Conservation (phyloP, 192 early-diverging fungal species). For the Umbelopsis sp. region DNA sequence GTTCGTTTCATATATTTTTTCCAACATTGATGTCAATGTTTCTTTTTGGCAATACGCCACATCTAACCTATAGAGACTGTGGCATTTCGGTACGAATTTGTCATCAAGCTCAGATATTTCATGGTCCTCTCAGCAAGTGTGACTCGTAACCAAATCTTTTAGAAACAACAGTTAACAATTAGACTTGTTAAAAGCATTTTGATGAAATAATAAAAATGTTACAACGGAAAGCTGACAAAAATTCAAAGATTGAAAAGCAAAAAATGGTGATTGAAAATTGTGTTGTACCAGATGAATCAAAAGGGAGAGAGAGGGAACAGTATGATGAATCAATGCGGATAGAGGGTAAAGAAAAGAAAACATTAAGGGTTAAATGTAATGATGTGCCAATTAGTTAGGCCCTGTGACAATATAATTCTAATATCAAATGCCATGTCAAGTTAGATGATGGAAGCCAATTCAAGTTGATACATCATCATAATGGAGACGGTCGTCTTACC, state of each 20-base stretch:
- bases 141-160: too few relatives aligned
- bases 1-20: too few relatives aligned
- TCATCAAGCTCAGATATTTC: too few relatives aligned
- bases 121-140: too few relatives aligned
- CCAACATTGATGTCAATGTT: not conserved
- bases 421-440: not conserved
- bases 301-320: not conserved
- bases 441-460: not conserved
- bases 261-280: not conserved
- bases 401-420: not conserved
- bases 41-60: not conserved
- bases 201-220: slow-evolving; percentile 10
- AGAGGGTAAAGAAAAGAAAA: not conserved
- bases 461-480: too few relatives aligned
- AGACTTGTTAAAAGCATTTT: not conserved
- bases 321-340: not conserved
- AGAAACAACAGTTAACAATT: not conserved
- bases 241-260: not conserved
- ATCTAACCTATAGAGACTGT: not conserved
- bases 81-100: not conserved
- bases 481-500: slow-evolving; percentile 13
- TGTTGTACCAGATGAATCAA: not conserved
- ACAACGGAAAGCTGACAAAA: slow-evolving; percentile 6
- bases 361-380: not conserved
- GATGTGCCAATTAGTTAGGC: not conserved